Base-by-base conservation (phyloP, 805 yeast genomes). In the Blastobotrys chiropterorum region DNA sequence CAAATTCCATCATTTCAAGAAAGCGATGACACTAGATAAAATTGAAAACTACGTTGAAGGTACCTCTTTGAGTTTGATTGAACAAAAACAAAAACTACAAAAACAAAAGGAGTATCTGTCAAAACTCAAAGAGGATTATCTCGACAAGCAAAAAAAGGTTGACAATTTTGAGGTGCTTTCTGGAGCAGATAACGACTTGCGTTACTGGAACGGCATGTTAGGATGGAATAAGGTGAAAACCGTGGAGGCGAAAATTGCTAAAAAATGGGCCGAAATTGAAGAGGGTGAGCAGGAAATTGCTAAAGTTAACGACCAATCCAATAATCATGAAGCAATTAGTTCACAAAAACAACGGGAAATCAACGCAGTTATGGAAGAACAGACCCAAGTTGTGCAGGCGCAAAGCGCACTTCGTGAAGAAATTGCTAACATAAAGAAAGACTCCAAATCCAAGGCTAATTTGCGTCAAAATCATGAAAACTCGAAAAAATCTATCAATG, bases 1-100 rank as follows among this genome's bases (percentile, higher is more conserved):
- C 46, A 87, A 90, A 67, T 94, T 82, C 66, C 74, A 75, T 14
- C 83, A 80, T 63, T 88, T 92, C 64, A 83, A 85, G 86, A 78
- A 79, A 49, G 97, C 96, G 38, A 82, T 95, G 1, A 74, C 83
- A 60, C 76, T 86, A 47, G 83, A 82, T 51, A 86, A 83, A 22
- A 72, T 82, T 3, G 72, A 70, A 38, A 68, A 68, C 19, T 70
- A 70, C 52, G 65, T 78, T 49, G 65, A 70, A 13, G 61, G 66
- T 16, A 70, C 74, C 48, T 70, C 68, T 38, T 70, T 72, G 6
- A 68, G 68, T 39, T 62, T 80, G 11, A 65, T 67, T 26, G 67
- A 76, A 17, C 72, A 74, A 47, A 62, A 61, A 1, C 75, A 71
- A 41, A 72, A 72, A 26, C 65, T 74, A 38, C 74, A 73, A 31